Conservation (phyloP, 345 rosid species). For the Eucalyptus pauciflora region DNA sequence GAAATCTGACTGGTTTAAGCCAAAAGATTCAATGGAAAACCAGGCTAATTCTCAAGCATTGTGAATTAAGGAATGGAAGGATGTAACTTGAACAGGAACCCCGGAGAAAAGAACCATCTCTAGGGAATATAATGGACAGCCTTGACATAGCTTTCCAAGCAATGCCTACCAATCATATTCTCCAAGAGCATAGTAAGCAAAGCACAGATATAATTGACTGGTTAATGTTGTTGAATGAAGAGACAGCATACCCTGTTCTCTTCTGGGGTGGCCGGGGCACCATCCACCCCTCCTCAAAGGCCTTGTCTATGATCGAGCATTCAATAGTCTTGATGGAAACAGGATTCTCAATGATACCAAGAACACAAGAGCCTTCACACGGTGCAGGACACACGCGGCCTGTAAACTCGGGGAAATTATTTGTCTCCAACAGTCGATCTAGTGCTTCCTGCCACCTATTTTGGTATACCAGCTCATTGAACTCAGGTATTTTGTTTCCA, state of each 20-base stretch:
- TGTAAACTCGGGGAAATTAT: conserved; percentile 97
- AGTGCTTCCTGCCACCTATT: conserved; percentile 99
- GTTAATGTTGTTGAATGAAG: not conserved
- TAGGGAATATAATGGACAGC: not conserved
- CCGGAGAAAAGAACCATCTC: not conserved
- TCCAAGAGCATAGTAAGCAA: not conserved
- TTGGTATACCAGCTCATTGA: conserved; percentile 94
- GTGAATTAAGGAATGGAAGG: not conserved
- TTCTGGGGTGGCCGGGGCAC: conserved; percentile 75
- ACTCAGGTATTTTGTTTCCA: conserved; percentile 98
- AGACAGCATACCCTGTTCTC: conserved; percentile 69
- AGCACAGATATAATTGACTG: not conserved
- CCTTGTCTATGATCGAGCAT: conserved; percentile 88
- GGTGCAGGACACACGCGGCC: conserved; percentile 99
- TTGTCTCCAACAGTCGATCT: conserved; percentile 89
- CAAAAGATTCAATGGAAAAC: not conserved
- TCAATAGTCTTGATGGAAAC: conserved; percentile 94
- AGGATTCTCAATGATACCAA: conserved; percentile 99
- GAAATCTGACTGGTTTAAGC: not conserved
- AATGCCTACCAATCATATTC: not conserved
- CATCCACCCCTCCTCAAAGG: conserved; percentile 99
- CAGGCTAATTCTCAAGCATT: not conserved
- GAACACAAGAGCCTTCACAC: conserved; percentile 99
- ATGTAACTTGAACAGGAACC: not conserved
- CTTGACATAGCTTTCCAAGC: not conserved